phyloP scores from a whole-genome alignment of 2,329 filamentous ascomycete species.

The Cercospora zeae-maydis region DNA sequence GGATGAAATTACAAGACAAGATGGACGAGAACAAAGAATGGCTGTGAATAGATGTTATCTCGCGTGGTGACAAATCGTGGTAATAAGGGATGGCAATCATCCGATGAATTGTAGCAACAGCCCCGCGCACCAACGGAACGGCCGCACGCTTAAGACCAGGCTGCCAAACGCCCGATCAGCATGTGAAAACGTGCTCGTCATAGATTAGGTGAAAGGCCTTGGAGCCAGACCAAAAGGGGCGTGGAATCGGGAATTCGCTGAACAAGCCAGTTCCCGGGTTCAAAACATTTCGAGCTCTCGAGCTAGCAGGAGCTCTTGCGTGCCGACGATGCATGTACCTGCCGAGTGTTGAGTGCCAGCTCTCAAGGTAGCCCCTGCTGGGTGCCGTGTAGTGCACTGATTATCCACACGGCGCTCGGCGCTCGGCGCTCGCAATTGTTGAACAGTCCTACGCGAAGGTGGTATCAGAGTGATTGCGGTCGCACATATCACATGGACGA shows the following conservation, averaged over 20 bases:
- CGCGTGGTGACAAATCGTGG: background rate
- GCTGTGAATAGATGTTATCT: background rate
- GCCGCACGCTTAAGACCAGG: background rate
- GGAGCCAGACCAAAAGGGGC: background rate
- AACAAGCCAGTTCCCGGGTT: constrained; percentile 1
- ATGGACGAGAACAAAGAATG: background rate
- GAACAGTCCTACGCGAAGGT: too few relatives aligned
- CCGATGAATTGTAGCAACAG: background rate
- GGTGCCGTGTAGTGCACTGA: background rate
- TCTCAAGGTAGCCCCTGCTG: background rate
- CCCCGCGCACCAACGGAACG: background rate
- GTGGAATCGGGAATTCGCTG: constrained; percentile 1
- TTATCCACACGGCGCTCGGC: too few relatives aligned
- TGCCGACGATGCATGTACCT: background rate
- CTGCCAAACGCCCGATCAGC: constrained; percentile 11
- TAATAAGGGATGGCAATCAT: background rate
- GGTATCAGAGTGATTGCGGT: too few relatives aligned
- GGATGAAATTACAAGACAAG: background rate
- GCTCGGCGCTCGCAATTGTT: too few relatives aligned
- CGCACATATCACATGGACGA: too few relatives aligned
- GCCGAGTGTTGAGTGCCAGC: background rate
- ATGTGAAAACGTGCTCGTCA: constrained; percentile 19
- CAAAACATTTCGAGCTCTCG: background rate
- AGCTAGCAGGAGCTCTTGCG: constrained; percentile 1
- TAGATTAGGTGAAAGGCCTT: constrained; percentile 17